These are phyloP conservation scores for Porcisia hertigi DNA, from an alignment of 208 protist species.

Conservation along the genomic window DNA sequence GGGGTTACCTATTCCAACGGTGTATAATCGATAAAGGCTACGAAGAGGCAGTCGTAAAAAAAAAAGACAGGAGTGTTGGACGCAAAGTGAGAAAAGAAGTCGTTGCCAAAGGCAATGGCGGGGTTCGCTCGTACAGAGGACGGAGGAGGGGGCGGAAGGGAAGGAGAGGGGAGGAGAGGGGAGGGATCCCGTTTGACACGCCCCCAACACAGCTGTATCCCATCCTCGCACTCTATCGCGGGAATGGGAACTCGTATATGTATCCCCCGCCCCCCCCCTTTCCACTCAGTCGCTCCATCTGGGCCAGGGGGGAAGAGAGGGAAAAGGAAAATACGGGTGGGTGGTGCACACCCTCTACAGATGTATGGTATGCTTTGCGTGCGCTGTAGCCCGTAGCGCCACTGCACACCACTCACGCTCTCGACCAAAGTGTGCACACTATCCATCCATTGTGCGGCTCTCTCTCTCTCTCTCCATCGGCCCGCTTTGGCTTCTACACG, in stretches of 20 bases:
- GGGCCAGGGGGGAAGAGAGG: neutral
- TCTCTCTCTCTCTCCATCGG: too few species aligned
- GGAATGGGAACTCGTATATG: neutral
- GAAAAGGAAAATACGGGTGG: neutral
- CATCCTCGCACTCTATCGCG: neutral
- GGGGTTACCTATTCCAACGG: slow-evolving; percentile 1
- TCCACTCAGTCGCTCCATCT: neutral
- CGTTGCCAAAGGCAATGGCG: neutral
- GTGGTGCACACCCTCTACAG: neutral
- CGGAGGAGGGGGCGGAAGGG: too few species aligned
- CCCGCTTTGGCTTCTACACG: too few species aligned
- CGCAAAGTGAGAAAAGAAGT: neutral
- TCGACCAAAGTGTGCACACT: too few species aligned
- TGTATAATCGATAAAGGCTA: neutral
- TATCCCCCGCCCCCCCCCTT: neutral
- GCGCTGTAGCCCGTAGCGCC: neutral
- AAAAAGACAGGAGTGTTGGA: too few species aligned
- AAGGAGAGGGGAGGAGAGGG: too few species aligned
- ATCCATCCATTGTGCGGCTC: too few species aligned
- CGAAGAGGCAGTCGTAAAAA: neutral
- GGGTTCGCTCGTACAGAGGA: neutral
- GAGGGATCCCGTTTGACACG: neutral
- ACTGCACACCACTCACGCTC: too few species aligned
- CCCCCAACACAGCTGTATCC: neutral
- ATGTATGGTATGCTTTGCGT: neutral